Base-by-base conservation (phyloP, 2,329 filamentous ascomycete genomes). In the Exophiala sp. region DNA sequence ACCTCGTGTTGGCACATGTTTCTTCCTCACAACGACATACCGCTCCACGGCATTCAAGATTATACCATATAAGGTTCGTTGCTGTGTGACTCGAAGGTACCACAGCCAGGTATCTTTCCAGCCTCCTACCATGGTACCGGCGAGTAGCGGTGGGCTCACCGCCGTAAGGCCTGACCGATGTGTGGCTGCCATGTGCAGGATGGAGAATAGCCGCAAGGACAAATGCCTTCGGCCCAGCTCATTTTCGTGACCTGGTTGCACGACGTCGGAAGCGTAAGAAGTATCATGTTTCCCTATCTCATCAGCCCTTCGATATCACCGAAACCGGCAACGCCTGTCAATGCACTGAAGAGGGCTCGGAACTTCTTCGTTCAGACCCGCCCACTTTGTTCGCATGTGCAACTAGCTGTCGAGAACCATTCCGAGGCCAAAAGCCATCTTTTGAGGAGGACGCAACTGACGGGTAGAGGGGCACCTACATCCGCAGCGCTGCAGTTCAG, bases 111-210 rank as follows among this genome's bases (percentile, higher is more conserved):
- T 45, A 14, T 8, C 16, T 7, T 46, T 27, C 34, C 34, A 45
- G 24, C 32, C 40, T 51, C 22, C 23, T 48, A 24, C 22, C 44
- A 24, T 32, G 39, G 6, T 32, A 24, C 34, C 37, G 47, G 24
- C 24, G 43, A 53, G 32, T 38, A 41, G 54, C 54, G 54, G 54
- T 57, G 47, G 48, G 41, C 48, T 52, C 54, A 57, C 54, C 54
- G 54, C 54, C 44, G 48, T 29, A 46, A 13, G 24, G 19, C 30
- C 16, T n/a, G 16, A 34, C 14, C 38, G 16, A n/a, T n/a, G 34
- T 34, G 47, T 50, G 41, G 47, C 50, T 43, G 47, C 47, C 50
- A 51, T 56, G 50, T 46, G 46, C 44, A 46, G 29, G 34, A 42
- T 22, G 19, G 13, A 8, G 27, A 34, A 6, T 24, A 29, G 19